Conservation (phyloP, 164 flowering plant species). For the Vitis labrusca region DNA sequence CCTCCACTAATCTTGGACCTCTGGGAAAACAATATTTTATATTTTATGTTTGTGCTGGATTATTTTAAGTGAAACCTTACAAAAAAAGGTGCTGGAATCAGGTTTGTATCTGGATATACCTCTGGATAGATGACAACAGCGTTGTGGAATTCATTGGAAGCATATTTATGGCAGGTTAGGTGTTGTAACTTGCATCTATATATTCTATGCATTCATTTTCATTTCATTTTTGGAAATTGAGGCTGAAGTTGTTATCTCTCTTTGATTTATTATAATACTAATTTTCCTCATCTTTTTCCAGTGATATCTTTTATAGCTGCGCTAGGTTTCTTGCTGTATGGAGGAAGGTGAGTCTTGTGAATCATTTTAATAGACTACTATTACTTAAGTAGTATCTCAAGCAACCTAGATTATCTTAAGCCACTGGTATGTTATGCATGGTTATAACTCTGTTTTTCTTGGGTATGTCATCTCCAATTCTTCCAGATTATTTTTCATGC, state of each 20-base stretch:
- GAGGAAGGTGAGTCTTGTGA: constrained; percentile 70
- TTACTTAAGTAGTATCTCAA: background rate
- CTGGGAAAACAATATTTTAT: background rate
- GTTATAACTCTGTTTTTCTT: background rate
- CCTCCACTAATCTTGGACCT: background rate
- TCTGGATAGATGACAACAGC: constrained; percentile 79
- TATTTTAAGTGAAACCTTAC: background rate
- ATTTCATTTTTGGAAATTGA: background rate
- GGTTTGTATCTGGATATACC: constrained; percentile 84
- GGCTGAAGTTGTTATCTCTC: background rate
- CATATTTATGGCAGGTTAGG: constrained; percentile 85
- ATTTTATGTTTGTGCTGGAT: background rate
- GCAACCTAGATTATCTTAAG: background rate
- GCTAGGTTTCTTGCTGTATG: constrained; percentile 79
- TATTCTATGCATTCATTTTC: background rate
- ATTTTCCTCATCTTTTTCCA: constrained; percentile 27
- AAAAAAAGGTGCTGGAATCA: constrained; percentile 24
- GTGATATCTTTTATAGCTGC: constrained; percentile 85
- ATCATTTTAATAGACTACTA: background rate
- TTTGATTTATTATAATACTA: background rate
- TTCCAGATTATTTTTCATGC: constrained; percentile 80
- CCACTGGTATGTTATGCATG: background rate
- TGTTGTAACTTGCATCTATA: constrained; percentile 4
- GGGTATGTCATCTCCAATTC: background rate
- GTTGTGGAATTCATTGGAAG: constrained; percentile 66